Conservation (phyloP, 352 stramenopile genomes). For the Aphanomyces invadans region DNA sequence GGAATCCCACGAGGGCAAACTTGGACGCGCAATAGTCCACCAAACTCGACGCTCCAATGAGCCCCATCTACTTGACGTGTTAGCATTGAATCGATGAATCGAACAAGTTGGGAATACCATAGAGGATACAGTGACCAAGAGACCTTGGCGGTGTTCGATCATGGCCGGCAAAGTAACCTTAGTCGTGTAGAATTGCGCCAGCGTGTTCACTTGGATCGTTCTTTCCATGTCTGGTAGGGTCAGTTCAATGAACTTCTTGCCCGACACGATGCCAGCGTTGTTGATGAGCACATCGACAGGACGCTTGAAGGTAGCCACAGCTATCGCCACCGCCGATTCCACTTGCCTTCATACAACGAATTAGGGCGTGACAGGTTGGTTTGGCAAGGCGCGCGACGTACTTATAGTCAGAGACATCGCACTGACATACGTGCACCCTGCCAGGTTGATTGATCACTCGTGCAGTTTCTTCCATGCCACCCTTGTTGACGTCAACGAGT, state of each 20-base stretch:
- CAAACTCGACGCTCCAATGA: constrained; percentile 51
- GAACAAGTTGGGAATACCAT: constrained; percentile 32
- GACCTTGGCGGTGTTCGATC: constrained; percentile 36
- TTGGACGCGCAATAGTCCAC: constrained; percentile 77
- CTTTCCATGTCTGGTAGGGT: constrained; percentile 38
- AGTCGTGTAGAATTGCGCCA: constrained; percentile 71
- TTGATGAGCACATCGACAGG: constrained; percentile 52
- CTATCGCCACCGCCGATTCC: constrained; percentile 28
- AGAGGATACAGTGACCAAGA: constrained; percentile 71
- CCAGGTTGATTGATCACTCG: not conserved
- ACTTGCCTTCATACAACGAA: constrained; percentile 32
- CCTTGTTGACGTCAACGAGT: not conserved
- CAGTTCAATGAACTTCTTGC: constrained; percentile 36
- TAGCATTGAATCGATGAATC: not conserved
- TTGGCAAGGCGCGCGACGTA: constrained; percentile 28
- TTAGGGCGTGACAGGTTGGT: constrained; percentile 30
- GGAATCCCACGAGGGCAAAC: constrained; percentile 60
- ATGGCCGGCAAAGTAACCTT: constrained; percentile 55
- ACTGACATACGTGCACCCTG: constrained; percentile 31
- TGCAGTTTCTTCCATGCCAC: not conserved
- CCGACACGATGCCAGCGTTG: constrained; percentile 50
- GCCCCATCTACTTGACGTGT: constrained; percentile 42
- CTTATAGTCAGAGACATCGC: constrained; percentile 55
- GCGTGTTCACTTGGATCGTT: constrained; percentile 52
- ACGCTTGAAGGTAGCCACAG: constrained; percentile 32